phyloP scores from a whole-genome alignment of 2,329 filamentous ascomycete species.

The Cladorrhinum sp. region DNA sequence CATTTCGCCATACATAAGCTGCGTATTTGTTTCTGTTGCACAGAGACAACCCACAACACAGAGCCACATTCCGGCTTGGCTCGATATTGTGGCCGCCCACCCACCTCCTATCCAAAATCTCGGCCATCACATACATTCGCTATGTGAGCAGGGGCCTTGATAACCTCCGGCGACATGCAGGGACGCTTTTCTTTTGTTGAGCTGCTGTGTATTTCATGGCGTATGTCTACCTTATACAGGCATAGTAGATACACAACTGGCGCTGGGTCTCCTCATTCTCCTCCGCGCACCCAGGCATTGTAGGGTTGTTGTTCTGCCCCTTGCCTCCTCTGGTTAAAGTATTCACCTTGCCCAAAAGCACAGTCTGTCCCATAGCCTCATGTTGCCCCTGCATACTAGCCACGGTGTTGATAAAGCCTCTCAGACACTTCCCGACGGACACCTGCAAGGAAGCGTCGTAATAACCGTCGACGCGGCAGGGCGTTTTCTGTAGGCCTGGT shows the following conservation, averaged over 20 bases:
- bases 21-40: background rate
- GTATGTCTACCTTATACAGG: background rate
- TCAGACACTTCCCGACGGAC: background rate
- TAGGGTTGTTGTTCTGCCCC: background rate
- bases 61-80: background rate
- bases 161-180: background rate
- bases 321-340: background rate
- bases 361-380: background rate
- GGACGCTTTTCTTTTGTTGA: background rate
- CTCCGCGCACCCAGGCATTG: too few relatives aligned
- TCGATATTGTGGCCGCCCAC: background rate
- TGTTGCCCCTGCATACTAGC: background rate
- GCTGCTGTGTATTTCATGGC: background rate
- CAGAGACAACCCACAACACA: background rate
- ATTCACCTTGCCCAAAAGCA: background rate
- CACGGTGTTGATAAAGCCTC: background rate
- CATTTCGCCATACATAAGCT: background rate
- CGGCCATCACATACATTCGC: too few relatives aligned
- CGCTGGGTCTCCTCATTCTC: background rate
- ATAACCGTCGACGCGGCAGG: background rate
- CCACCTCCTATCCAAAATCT: background rate
- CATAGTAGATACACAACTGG: background rate
- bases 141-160: background rate
- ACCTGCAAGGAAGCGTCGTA: background rate
- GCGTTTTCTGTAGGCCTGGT: background rate